Evolutionary conservation across 148 eudicot species (phyloP).

Genomic region (Arbutus unedo): DNA sequence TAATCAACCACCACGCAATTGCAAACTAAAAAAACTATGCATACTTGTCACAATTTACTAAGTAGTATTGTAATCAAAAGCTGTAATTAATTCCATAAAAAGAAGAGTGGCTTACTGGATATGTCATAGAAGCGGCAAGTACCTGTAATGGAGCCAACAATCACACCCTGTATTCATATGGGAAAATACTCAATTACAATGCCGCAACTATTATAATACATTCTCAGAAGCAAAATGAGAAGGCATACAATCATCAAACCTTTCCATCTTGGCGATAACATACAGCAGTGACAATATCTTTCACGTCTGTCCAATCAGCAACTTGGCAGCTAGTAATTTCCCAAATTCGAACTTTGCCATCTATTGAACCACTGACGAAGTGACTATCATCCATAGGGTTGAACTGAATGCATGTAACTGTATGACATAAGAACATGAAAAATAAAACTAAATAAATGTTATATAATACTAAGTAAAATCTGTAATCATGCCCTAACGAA

Average conservation of each 20-base stretch:
- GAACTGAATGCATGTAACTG: conserved; percentile 93
- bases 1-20: neutral
- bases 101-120: conserved; percentile 42
- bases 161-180: conserved; percentile 55
- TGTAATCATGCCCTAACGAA: neutral
- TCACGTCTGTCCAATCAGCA: conserved; percentile 75
- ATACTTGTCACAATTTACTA: neutral
- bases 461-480: neutral
- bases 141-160: conserved; percentile 73
- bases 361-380: conserved; percentile 96
- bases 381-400: conserved; percentile 70
- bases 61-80: neutral
- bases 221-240: neutral
- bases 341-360: conserved; percentile 98
- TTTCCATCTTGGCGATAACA: conserved; percentile 79
- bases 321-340: conserved; percentile 60
- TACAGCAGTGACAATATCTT: conserved; percentile 86
- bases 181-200: neutral
- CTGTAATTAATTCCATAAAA: neutral
- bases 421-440: conserved; percentile 27
- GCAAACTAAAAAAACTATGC: neutral
- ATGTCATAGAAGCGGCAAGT: conserved; percentile 53
- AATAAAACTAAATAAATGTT: neutral
- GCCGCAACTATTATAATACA: neutral
- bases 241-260: conserved; percentile 38